Evolutionary conservation across 306 rosid genomes (phyloP).

Genomic region (Prunus davidiana): DNA sequence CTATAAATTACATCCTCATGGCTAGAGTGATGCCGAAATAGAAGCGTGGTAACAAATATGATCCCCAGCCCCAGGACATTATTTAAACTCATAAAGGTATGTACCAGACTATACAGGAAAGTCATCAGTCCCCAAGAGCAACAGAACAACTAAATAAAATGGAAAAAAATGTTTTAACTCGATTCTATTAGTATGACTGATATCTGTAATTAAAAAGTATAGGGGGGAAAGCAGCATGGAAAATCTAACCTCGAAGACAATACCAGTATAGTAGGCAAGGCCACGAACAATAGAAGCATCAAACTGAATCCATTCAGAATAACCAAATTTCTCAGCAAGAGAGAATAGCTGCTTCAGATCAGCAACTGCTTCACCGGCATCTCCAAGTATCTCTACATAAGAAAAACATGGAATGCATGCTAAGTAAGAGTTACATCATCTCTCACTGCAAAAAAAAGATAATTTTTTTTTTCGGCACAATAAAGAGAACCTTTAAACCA

Average conservation of each 20-base stretch:
- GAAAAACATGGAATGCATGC: slow-evolving; percentile 12
- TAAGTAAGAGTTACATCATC: slow-evolving; percentile 5
- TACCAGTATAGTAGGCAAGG: slow-evolving; percentile 94
- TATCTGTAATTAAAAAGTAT: slow-evolving; percentile 3
- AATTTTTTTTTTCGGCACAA: neutral
- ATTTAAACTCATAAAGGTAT: neutral
- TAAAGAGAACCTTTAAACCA: neutral
- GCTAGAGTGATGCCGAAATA: neutral
- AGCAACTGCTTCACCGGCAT: slow-evolving; percentile 70
- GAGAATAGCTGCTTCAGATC: slow-evolving; percentile 82
- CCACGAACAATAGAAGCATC: slow-evolving; percentile 97
- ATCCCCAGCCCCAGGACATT: neutral
- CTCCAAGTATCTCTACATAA: slow-evolving; percentile 71
- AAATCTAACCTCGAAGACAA: slow-evolving; percentile 86
- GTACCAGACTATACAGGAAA: neutral
- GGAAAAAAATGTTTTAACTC: neutral
- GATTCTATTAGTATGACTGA: slow-evolving; percentile 4
- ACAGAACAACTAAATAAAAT: neutral
- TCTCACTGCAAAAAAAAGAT: neutral
- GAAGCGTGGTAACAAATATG: neutral
- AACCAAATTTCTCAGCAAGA: slow-evolving; percentile 90
- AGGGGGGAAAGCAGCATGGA: slow-evolving; percentile 2
- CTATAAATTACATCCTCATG: neutral
- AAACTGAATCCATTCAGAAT: slow-evolving; percentile 89
- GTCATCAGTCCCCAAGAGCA: neutral